Evolutionary conservation across 2,329 filamentous ascomycete species (phyloP).

Genomic region (Hypoxylon sp.): DNA sequence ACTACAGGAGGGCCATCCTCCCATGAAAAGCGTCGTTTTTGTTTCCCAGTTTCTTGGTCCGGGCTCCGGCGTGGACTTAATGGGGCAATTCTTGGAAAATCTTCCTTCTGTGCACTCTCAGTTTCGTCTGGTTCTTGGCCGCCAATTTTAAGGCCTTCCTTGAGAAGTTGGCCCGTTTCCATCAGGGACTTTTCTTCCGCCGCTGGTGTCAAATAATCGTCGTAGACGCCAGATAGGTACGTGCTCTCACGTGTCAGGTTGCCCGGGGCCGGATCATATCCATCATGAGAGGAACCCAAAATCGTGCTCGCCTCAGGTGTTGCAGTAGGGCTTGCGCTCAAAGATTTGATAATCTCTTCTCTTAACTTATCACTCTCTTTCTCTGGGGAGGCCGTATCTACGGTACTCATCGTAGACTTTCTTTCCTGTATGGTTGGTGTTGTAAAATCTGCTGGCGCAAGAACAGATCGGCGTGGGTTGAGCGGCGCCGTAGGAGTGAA

Average conservation of each 20-base stretch:
- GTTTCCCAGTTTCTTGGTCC: conserved; percentile 14
- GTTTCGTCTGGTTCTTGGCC: conserved; percentile 4
- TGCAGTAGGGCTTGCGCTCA: conserved; percentile 59
- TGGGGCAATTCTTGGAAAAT: conserved; percentile 35
- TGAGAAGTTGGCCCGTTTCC: conserved; percentile 43
- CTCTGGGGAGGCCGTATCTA: conserved; percentile 61
- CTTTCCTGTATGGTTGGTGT: conserved; percentile 51
- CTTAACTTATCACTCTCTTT: conserved; percentile 76
- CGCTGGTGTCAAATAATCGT: conserved; percentile 68
- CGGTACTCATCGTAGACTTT: conserved; percentile 57
- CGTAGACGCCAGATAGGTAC: conserved; percentile 72
- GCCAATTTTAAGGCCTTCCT: conserved; percentile 27
- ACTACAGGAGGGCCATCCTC: conserved; percentile 44
- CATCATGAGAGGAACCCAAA: conserved; percentile 17
- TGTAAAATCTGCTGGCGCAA: conserved; percentile 48
- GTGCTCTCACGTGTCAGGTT: conserved; percentile 61
- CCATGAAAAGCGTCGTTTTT: conserved; percentile 53
- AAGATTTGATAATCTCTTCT: conserved; percentile 77
- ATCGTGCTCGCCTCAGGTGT: conserved; percentile 35
- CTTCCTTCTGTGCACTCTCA: conserved; percentile 6
- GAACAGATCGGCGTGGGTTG: conserved; percentile 51
- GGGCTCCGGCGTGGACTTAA: conserved; percentile 34
- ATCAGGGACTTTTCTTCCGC: conserved; percentile 52
- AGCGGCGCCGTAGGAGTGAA: conserved; percentile 57
- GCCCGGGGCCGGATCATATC: conserved; percentile 28